Evolutionary conservation across 352 stramenopile genomes (phyloP).

Genomic region (Globisporangium nagaii): DNA sequence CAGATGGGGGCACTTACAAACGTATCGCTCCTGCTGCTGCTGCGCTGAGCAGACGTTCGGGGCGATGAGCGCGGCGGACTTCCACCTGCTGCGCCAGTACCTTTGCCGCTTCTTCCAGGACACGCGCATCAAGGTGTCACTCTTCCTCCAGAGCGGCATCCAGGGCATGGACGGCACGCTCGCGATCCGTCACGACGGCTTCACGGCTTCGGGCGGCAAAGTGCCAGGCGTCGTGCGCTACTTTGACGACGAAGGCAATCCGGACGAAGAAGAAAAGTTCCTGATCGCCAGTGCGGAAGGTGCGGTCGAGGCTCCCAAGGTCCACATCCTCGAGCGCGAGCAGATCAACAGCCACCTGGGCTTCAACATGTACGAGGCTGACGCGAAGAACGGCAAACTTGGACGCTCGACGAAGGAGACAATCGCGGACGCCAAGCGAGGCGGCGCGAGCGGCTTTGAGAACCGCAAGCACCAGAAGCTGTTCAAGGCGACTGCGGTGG

Average conservation of each 20-base stretch:
- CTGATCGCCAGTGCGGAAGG: constrained; percentile 45
- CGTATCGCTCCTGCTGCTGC: neutral
- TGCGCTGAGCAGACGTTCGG: constrained; percentile 41
- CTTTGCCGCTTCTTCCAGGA: constrained; percentile 89
- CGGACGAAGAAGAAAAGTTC: constrained; percentile 71
- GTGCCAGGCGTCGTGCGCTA: constrained; percentile 68
- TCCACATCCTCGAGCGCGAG: constrained; percentile 50
- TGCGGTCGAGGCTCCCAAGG: constrained; percentile 40
- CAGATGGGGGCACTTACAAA: too few relatives aligned
- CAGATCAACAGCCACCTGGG: constrained; percentile 55
- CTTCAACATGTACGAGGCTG: constrained; percentile 83
- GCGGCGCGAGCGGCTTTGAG: constrained; percentile 25
- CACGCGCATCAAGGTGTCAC: constrained; percentile 87
- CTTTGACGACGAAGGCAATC: constrained; percentile 51
- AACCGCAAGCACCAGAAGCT: constrained; percentile 43
- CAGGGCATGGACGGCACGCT: constrained; percentile 83
- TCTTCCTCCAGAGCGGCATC: constrained; percentile 88
- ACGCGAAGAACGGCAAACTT: constrained; percentile 41
- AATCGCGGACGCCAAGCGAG: constrained; percentile 53
- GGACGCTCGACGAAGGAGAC: constrained; percentile 46
- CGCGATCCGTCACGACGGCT: constrained; percentile 66
- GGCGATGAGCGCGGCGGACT: constrained; percentile 54
- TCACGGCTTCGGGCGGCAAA: constrained; percentile 56
- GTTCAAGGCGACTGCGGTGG: constrained; percentile 71
- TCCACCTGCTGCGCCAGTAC: constrained; percentile 81